Base-by-base conservation (phyloP, 2,329 filamentous ascomycete genomes). In the Monilinia aucupariae region DNA sequence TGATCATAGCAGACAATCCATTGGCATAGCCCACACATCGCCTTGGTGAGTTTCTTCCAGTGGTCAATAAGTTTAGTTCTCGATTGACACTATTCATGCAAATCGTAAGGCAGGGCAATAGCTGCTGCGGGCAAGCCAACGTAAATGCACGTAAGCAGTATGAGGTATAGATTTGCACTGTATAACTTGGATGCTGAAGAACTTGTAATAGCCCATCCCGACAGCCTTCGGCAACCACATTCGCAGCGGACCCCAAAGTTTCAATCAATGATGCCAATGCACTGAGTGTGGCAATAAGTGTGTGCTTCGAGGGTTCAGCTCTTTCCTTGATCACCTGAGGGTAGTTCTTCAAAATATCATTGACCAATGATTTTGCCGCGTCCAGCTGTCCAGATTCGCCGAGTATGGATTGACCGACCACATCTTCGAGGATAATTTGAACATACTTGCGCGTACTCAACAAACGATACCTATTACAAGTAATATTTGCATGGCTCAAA, bases 71-170 rank as follows among this genome's bases (percentile, higher is more conserved):
- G 34, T 87, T 87, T 34, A 99, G 81, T 72, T 99, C 94, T 66
- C 94, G 83, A 65, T 86, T 90, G 65, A 99, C 82, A 73, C 91
- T 97, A 75, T 97, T 97, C 89, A 97, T 92, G 75, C 92, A 97
- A 52, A 97, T 90, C 0, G 93, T 96, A 22, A 97, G 85, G 67
- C 92, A 94, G 3, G 91, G 90, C 6, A 97, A 79, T 7, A 99
- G 83, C 73, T 97, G 93, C 69, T 96, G 90, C 5, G 94, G 94
- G 69, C 92, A 97, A 17, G 92, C 92, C 50, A 96, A 80, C 0
- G 96, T 90, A 71, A 97, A 94, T 0, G 84, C 85, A 69, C 93
- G 91, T 70, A 97, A 80, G 72, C 92, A 96, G 65, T 90, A 85
- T 5, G 94, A 91, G 1, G 91, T 88, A 71, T 94, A 89, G 3